Conservation (phyloP, 805 yeast species). For the Lachancea fermentati region DNA sequence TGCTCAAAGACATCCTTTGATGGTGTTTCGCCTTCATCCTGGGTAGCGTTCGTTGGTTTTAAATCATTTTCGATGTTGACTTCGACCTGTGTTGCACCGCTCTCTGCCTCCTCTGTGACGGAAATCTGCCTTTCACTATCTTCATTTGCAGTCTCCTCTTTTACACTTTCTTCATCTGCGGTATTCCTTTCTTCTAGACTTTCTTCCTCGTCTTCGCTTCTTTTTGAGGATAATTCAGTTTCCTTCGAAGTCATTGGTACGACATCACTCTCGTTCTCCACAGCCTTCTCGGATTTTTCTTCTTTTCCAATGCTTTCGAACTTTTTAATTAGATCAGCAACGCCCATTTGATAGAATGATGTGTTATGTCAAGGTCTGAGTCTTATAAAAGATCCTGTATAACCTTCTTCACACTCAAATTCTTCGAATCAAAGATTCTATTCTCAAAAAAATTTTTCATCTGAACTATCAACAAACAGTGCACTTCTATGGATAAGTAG, state of each 20-base stretch:
- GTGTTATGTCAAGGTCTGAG: too few relatives aligned
- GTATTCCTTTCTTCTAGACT: slow-evolving; percentile 6
- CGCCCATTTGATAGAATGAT: slow-evolving; percentile 28
- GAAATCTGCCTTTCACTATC: slow-evolving; percentile 1
- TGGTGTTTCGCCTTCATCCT: slow-evolving; percentile 3
- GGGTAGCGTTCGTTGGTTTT: background rate
- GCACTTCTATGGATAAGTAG: too few relatives aligned
- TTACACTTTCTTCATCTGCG: slow-evolving; percentile 3
- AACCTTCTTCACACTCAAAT: background rate
- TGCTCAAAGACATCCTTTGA: slow-evolving; percentile 5
- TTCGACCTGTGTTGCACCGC: too few relatives aligned
- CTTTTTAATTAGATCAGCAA: slow-evolving; percentile 34
- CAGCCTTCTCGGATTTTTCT: background rate
- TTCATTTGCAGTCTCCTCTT: slow-evolving; percentile 4
- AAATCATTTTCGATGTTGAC: too few relatives aligned
- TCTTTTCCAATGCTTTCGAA: slow-evolving; percentile 27
- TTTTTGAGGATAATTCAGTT: slow-evolving; percentile 5
- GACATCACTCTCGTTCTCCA: background rate
- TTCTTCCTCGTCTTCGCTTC: slow-evolving; percentile 9
- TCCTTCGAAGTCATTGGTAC: background rate
- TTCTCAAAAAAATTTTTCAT: background rate
- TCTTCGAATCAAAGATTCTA: background rate
- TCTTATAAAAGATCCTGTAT: too few relatives aligned
- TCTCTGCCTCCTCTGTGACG: too few relatives aligned
- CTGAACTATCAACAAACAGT: background rate